These are phyloP conservation scores for Leucaena leucocephala DNA, from an alignment of 306 rosid genomes.

Conservation along the genomic window DNA sequence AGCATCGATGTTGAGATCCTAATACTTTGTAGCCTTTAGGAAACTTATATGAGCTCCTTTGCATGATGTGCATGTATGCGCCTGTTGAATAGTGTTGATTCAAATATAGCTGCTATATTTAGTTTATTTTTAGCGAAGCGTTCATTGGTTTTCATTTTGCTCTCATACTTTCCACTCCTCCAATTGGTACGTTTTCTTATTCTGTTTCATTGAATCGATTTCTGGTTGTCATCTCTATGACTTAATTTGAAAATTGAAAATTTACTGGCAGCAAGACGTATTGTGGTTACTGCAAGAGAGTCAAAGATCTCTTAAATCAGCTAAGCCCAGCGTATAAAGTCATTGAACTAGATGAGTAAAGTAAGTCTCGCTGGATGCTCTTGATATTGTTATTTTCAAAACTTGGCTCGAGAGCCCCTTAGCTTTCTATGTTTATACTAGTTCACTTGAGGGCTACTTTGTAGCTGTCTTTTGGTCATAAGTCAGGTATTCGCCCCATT, in stretches of 20 bases:
- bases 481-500: not conserved
- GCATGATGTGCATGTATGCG: not conserved
- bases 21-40: constrained; percentile 1
- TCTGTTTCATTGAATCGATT: not conserved
- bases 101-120: not conserved
- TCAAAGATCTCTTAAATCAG: constrained; percentile 64
- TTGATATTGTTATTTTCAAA: not conserved
- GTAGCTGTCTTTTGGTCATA: not conserved
- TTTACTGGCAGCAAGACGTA: constrained; percentile 72
- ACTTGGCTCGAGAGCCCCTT: not conserved
- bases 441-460: not conserved
- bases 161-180: not conserved
- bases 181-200: not conserved
- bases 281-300: constrained; percentile 78
- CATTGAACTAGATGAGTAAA: constrained; percentile 66
- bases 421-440: not conserved
- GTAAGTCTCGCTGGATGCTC: constrained; percentile 43
- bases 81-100: not conserved
- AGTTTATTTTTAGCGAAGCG: not conserved
- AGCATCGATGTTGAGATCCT: not conserved
- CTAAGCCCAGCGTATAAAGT: constrained; percentile 65
- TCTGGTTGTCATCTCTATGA: not conserved
- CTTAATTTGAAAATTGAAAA: constrained; percentile 12
- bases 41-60: not conserved
- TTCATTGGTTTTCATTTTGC: not conserved